Evolutionary conservation across 768 basidiomycete species (phyloP).

Genomic region (Lentinula edodes): DNA sequence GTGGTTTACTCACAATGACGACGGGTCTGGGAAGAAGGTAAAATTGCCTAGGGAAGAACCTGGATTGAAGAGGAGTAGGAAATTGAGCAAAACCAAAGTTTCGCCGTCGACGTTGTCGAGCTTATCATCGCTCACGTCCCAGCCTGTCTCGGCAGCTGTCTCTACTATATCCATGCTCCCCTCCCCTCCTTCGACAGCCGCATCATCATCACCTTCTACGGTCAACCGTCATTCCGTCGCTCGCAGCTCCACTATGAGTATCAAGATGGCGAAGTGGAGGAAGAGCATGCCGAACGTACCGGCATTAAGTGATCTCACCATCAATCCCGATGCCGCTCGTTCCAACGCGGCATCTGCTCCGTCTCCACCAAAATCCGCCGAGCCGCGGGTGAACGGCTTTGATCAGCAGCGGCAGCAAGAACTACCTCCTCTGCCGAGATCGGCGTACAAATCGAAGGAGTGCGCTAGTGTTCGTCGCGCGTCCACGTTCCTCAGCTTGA

Average conservation of each 20-base stretch:
- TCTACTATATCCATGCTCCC: background rate
- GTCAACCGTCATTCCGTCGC: background rate
- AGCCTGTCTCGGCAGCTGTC: background rate
- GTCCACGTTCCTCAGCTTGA: background rate
- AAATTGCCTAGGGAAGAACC: background rate
- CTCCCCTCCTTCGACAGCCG: background rate
- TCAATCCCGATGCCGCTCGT: background rate
- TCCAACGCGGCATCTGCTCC: background rate
- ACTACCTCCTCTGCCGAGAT: background rate
- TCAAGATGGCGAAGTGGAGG: constrained; percentile 14
- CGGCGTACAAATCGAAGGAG: background rate
- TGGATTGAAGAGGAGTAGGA: constrained; percentile 1
- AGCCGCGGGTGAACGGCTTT: background rate
- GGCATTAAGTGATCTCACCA: background rate
- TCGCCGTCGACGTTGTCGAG: background rate
- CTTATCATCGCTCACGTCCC: background rate
- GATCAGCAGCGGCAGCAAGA: background rate
- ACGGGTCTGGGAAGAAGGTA: background rate
- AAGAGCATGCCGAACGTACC: constrained; percentile 18
- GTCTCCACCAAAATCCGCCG: background rate
- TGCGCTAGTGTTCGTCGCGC: background rate
- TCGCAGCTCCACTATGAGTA: background rate
- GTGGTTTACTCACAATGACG: constrained; percentile 23
- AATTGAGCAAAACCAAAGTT: constrained; percentile 2
- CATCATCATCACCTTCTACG: background rate